A percentile compares a stretch with the other conserved stretches of the same genome.
Evolutionary conservation across 805 yeast genomes (phyloP).

Genomic region (Metschnikowia borealis): DNA sequence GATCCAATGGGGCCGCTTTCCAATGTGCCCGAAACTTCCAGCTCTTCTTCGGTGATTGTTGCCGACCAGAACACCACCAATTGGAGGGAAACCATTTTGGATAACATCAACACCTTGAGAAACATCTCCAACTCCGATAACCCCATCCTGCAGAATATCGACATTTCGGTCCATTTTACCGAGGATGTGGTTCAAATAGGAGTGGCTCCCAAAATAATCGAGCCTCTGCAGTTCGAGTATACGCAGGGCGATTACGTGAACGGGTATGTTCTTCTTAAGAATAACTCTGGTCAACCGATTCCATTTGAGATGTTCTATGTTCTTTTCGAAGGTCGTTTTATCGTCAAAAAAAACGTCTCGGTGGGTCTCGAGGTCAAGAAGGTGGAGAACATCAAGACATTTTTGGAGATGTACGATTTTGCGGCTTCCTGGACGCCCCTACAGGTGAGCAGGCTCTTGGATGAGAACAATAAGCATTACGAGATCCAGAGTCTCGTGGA

Average conservation of each 20-base stretch:
- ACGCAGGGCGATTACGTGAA: constrained; percentile 64
- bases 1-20: no score
- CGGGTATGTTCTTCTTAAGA: constrained; percentile 47
- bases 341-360: constrained; percentile 16
- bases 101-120: constrained; percentile 32
- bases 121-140: constrained; percentile 30
- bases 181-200: constrained; percentile 30
- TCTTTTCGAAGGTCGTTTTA: constrained; percentile 49
- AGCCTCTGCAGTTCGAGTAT: constrained; percentile 42
- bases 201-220: constrained; percentile 24
- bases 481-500: constrained; percentile 16
- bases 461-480: constrained; percentile 15
- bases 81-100: constrained; percentile 39
- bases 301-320: constrained; percentile 63
- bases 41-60: constrained; percentile 17
- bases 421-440: constrained; percentile 48
- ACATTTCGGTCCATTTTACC: constrained; percentile 30
- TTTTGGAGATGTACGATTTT: constrained; percentile 40
- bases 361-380: constrained; percentile 11
- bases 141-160: constrained; percentile 22
- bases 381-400: constrained; percentile 23
- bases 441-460: constrained; percentile 28
- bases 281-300: constrained; percentile 37
- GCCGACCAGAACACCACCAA: constrained; percentile 32
- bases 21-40: background rate